Evolutionary conservation across 345 rosid genomes (phyloP).

Genomic region (Citrus trifoliata): DNA sequence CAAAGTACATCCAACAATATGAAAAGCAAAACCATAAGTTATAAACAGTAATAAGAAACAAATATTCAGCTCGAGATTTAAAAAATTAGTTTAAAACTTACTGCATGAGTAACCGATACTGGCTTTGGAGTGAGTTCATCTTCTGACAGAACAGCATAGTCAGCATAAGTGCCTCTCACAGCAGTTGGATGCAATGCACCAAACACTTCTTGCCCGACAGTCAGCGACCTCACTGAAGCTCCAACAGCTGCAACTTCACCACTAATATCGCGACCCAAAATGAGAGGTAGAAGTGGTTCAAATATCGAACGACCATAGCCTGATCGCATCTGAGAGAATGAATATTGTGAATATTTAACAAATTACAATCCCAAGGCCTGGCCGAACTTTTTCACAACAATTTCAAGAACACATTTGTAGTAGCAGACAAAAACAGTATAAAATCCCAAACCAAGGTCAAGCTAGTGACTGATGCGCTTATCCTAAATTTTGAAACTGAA

Average conservation of each 20-base stretch:
- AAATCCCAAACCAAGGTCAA: neutral
- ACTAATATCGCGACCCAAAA: slow-evolving; percentile 89
- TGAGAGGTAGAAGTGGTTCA: slow-evolving; percentile 79
- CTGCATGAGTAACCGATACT: slow-evolving; percentile 69
- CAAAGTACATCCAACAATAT: neutral
- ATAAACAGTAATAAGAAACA: neutral
- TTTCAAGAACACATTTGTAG: neutral
- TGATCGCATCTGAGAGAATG: slow-evolving; percentile 70
- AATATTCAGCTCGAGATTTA: neutral
- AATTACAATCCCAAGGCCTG: neutral
- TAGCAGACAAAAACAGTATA: neutral
- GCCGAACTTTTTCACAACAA: neutral
- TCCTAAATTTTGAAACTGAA: neutral
- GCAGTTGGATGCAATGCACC: slow-evolving; percentile 99
- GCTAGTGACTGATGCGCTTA: neutral
- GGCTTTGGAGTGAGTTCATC: slow-evolving; percentile 83
- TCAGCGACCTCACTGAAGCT: slow-evolving; percentile 54
- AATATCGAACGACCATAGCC: slow-evolving; percentile 97
- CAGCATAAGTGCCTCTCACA: slow-evolving; percentile 84
- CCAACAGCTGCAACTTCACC: slow-evolving; percentile 91
- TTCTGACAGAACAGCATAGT: slow-evolving; percentile 76
- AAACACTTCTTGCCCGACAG: slow-evolving; percentile 84
- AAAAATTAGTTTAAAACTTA: slow-evolving; percentile 19
- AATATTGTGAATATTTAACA: slow-evolving; percentile 7
- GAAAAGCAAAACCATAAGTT: neutral